Evolutionary conservation across 2,329 filamentous ascomycete genomes (phyloP), one percentile per base, ranked within the genome.

Genomic region (Fusarium mangiferae): DNA sequence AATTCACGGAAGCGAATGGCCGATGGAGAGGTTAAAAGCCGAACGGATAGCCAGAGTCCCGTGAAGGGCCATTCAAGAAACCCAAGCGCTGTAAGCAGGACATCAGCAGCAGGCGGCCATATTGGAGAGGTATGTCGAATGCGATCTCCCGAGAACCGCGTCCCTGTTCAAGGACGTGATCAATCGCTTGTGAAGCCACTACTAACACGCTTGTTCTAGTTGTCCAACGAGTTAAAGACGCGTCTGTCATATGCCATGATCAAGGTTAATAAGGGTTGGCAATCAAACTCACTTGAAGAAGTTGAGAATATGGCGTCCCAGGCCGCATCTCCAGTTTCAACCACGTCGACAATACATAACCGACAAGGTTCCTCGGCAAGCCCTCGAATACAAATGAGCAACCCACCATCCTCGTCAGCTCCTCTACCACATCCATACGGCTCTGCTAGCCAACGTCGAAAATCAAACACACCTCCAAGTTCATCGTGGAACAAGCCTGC

Each of bases 161-260:
- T 71, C 46, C 18, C 15, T 33, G 36, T 46, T 44, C 33, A 30
- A 24, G 7, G 49, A 8, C 10, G 28, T 28, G 26, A 8, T 30
- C 14, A n/a, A 45, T 44, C 44, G 30, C 30, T 17, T 12, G 30
- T 38, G 38, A 48, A 58, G 35, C 30, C 38, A 42, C 38, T 67
- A 73, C 71, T 75, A 70, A 77, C 67, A 75, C 70, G 26, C 48
- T 39, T 52, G 39, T 45, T 61, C 12, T 80, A 95, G 93, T 85
- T 94, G 61, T 94, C 94, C 45, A 90, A 91, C 62, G 93, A 96
- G 79, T 88, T 98, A 59, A 93, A 92, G 80, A 92, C 94, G 57
- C 93, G 94, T 77, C 88, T 98, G 35, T 94, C 94, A 12, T 98
- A 98, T 82, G 96, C 96, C 73, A 96, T 97, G 89, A 89, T 97